Percentiles rank a stretch among this genome's conserved stretches.
Conservation (phyloP, 139 green algal genomes). For the Desmodesmus armatus region DNA sequence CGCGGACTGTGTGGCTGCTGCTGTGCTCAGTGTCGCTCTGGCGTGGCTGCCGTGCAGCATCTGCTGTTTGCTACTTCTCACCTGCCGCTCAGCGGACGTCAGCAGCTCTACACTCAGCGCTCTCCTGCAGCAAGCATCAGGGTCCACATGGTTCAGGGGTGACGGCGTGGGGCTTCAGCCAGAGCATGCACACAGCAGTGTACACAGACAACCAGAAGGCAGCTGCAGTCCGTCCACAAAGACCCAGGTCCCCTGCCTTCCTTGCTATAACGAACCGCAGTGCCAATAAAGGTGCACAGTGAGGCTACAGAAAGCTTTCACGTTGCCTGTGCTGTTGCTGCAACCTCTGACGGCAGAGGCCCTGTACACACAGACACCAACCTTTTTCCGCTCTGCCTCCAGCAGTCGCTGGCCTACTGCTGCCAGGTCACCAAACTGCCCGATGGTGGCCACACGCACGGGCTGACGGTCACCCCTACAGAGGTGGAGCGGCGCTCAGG, state of each 20-base stretch:
- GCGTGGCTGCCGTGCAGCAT: background rate
- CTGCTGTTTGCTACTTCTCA: background rate
- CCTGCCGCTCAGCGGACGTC: too few relatives aligned
- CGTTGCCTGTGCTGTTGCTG: too few relatives aligned
- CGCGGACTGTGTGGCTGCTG: background rate
- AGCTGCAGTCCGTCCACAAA: background rate
- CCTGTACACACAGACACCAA: too few relatives aligned
- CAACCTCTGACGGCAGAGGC: too few relatives aligned
- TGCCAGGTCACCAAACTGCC: slow-evolving; percentile 72
- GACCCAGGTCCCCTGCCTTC: too few relatives aligned
- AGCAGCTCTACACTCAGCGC: slow-evolving; percentile 10
- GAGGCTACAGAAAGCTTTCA: too few relatives aligned
- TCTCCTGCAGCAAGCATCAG: background rate
- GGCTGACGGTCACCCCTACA: slow-evolving; percentile 83
- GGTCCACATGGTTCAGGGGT: background rate
- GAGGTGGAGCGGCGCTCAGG: slow-evolving; percentile 64
- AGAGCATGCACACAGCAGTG: too few relatives aligned
- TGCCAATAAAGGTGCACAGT: too few relatives aligned
- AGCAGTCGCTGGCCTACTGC: slow-evolving; percentile 72
- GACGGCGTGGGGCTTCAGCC: background rate
- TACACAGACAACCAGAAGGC: too few relatives aligned
- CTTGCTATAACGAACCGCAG: too few relatives aligned
- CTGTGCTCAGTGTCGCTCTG: too few relatives aligned
- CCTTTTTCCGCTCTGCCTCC: slow-evolving; percentile 58
- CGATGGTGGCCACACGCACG: slow-evolving; percentile 73